These are phyloP conservation scores for Tylopilus sp. DNA, from an alignment of 1,284 basidiomycete species.

Conservation along the genomic window DNA sequence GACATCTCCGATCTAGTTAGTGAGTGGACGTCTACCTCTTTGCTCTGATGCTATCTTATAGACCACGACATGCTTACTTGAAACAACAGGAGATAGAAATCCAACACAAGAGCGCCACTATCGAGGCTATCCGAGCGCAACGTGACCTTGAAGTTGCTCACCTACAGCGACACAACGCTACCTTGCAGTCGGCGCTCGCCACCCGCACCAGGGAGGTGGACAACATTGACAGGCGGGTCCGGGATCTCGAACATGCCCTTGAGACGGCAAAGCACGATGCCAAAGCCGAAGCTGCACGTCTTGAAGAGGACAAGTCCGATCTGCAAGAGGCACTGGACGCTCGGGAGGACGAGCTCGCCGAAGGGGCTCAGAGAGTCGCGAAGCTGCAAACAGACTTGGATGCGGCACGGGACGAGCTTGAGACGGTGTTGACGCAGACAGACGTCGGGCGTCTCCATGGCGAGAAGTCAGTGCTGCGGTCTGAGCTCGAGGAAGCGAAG, in stretches of 20 bases:
- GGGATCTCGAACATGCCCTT: not conserved
- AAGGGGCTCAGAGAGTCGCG: not conserved
- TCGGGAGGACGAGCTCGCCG: not conserved
- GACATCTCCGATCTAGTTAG: not conserved
- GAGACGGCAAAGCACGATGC: not conserved
- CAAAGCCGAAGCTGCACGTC: not conserved
- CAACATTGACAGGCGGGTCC: not conserved
- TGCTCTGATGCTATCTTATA: not conserved
- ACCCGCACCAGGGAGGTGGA: not conserved
- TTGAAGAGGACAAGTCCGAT: no score
- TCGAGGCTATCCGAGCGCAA: not conserved
- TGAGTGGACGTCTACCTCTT: not conserved
- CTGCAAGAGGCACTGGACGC: no score
- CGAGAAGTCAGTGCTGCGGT: not conserved
- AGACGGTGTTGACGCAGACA: not conserved
- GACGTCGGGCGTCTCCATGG: not conserved
- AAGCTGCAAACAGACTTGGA: not conserved
- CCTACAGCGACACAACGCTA: not conserved
- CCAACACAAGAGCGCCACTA: not conserved
- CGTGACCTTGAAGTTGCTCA: not conserved
- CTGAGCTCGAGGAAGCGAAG: not conserved
- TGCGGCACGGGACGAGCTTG: not conserved
- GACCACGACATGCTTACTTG: not conserved
- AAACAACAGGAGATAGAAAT: not conserved
- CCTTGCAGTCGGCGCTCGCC: not conserved